Base-by-base conservation (phyloP, 495 filamentous ascomycete genomes). In the Cryomyces minteri region DNA sequence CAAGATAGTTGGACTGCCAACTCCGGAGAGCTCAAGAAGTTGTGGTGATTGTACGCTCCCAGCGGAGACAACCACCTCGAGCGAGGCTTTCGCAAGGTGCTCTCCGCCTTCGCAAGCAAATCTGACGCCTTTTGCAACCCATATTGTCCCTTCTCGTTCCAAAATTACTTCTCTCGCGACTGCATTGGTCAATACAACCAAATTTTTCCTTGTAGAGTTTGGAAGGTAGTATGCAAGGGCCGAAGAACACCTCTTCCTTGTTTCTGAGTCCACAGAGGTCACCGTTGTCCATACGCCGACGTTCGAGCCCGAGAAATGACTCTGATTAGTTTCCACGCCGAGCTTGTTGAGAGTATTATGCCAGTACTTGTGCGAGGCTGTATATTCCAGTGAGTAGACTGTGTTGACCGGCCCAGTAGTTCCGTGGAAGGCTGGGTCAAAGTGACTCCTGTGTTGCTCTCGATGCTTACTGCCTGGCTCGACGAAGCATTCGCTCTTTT, bases 31-130 rank as follows among this genome's bases (percentile, higher is more conserved):
- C 53, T 79, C 74, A 25, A 84, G 70, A 1, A 83, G 52, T 50
- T 76, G 71, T 0, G 77, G 76, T 0, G 73, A 67, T 64, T 79
- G 72, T 57, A 74, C 74, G 5, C 67, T 55, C 29, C 79, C 79
- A 7, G 66, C 76, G 9, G 76, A 58, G 5, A 84, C 44, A 46
- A 84, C 77, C 39, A 84, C 74, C 54, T 82, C 77, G 29, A 34
- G 41, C 0, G 45, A 53, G 2, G 65, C 44, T 38, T 4, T 50
- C 9, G 74, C 46, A 67, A 70, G 6, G 40, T 40, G 11, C 48
- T 43, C 5, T 63, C 60, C 47, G 34, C 53, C 54, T 12, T 55
- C 48, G 37, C 52, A 44, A 8, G 40, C 49, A 45, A 70, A 73
- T n/a, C 56, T 57, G 5, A 64, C 55, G 6, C 54, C 61, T 25